Evolutionary conservation across 2,329 filamentous ascomycete genomes (phyloP), one percentile per base, ranked within the genome.

Genomic region (Fusarium sp.): DNA sequence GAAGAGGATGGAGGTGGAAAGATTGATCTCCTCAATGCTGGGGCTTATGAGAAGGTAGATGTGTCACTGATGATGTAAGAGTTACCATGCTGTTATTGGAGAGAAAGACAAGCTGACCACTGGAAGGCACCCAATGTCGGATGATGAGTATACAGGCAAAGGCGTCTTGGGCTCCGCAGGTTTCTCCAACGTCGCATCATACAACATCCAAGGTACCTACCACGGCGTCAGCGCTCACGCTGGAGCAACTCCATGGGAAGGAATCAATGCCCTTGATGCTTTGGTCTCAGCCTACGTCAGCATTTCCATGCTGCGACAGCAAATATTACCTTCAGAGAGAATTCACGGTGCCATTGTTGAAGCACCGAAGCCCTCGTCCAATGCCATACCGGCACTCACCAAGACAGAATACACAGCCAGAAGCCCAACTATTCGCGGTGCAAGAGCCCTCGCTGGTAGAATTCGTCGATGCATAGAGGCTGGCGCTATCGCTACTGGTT

Each of bases 291-390:
- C 58, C 2, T 62, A 66, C 18, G 33, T 57, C 24, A 54, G 44
- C 16, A 23, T 63, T 2, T 52, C 58, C 4, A 57, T 66, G 52
- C n/a, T 66, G 5, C 37, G 62, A 8, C 62, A 66, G 20, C 58
- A 66, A 21, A 63, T 63, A n/a, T 12, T 47, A 3, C 57, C 52
- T 8, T 18, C 42, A 3, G 52, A 66, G 26, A 44, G 52, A 12
- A 57, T 66, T 5, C 47, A 63, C 5, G 62, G 57, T 5, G 37
- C 48, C 4, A 52, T 66, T 13, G 58, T 68, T 12, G 64, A 71
- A 39, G 62, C 50, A 13, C 58, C 50, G 1, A 65, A 49, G 2
- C 44, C 37, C 10, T 41, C 37, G 6, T 42, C 43, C 0, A 49
- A 41, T 42, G 37, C 54, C 8, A 38, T 56, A 29, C 33, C 52